Evolutionary conservation across 371 early-diverging fungal genomes (phyloP).

Genomic region (Pancytospora philotis): DNA sequence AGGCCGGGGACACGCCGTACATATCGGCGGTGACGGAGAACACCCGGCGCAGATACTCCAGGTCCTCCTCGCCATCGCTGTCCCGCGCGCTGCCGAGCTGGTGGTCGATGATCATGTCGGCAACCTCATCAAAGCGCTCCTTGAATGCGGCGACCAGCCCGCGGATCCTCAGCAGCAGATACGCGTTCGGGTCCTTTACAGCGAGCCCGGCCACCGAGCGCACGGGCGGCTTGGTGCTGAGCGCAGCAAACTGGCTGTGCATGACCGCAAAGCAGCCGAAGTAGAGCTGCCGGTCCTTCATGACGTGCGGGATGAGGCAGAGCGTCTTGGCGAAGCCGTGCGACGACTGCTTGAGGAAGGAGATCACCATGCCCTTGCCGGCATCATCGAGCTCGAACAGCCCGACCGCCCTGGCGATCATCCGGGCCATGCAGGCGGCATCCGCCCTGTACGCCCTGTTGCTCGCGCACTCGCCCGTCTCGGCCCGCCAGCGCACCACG

Average conservation of each 20-base stretch:
- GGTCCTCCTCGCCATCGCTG: background rate
- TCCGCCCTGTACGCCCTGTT: background rate
- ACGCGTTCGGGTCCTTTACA: background rate
- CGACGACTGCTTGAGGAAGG: background rate
- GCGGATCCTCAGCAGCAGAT: background rate
- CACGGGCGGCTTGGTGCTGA: no score
- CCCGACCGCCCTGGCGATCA: background rate
- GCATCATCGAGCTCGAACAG: background rate
- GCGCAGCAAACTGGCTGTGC: background rate
- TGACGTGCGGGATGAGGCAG: background rate
- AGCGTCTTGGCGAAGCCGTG: background rate
- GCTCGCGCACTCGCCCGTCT: background rate
- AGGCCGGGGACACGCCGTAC: background rate
- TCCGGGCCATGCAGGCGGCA: background rate
- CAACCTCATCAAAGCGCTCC: background rate
- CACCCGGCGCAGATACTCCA: background rate
- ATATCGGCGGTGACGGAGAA: background rate
- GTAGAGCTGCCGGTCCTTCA: background rate
- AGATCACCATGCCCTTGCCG: background rate
- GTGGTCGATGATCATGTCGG: background rate
- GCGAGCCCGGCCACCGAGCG: no score
- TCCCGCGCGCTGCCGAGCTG: background rate
- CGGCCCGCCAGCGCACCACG: no score
- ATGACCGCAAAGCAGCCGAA: background rate
- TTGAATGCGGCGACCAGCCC: background rate